Percentiles rank a stretch among this genome's conserved stretches.
These are phyloP conservation scores for Amanita exitialis DNA, from an alignment of 768 basidiomycete species.

Conservation along the genomic window DNA sequence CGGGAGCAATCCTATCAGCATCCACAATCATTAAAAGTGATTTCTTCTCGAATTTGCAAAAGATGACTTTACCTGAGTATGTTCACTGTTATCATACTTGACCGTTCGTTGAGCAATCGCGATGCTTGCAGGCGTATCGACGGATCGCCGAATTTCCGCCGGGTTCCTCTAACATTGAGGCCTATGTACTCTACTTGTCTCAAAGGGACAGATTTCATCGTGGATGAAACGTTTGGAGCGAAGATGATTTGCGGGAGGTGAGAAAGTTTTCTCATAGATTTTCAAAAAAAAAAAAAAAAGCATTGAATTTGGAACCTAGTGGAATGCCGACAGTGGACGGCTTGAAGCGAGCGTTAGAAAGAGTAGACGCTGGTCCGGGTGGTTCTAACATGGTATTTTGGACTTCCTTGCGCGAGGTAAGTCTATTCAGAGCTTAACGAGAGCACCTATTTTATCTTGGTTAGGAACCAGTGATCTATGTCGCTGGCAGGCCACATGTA, in stretches of 20 bases:
- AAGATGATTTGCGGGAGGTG: conserved; percentile 78
- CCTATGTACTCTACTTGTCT: conserved; percentile 19
- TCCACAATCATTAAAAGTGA: conserved; percentile 94
- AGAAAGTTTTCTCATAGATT: conserved; percentile 8
- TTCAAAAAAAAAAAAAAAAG: conserved; percentile 1
- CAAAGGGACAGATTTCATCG: conserved; percentile 26
- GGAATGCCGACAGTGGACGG: conserved; percentile 96
- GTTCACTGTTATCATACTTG: conserved; percentile 13
- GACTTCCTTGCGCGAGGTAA: conserved; percentile 90
- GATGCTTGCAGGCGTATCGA: conserved; percentile 60
- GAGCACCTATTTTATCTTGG: conserved; percentile 4
- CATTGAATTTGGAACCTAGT: conserved; percentile 28
- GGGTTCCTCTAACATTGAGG: conserved; percentile 55
- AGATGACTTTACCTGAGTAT: conserved; percentile 92
- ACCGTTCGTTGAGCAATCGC: background rate
- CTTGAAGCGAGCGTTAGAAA: conserved; percentile 63
- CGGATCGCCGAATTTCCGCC: conserved; percentile 89
- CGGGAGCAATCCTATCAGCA: conserved; percentile 80
- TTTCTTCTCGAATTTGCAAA: conserved; percentile 90
- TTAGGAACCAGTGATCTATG: conserved; percentile 89
- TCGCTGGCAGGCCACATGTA: conserved; percentile 83
- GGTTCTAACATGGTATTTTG: conserved; percentile 74
- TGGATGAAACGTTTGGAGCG: conserved; percentile 24
- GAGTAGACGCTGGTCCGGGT: conserved; percentile 74
- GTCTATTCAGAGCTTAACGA: conserved; percentile 5